phyloP scores from a whole-genome alignment of 2,329 filamentous ascomycete species.

The Aspergillus novofumigatus region DNA sequence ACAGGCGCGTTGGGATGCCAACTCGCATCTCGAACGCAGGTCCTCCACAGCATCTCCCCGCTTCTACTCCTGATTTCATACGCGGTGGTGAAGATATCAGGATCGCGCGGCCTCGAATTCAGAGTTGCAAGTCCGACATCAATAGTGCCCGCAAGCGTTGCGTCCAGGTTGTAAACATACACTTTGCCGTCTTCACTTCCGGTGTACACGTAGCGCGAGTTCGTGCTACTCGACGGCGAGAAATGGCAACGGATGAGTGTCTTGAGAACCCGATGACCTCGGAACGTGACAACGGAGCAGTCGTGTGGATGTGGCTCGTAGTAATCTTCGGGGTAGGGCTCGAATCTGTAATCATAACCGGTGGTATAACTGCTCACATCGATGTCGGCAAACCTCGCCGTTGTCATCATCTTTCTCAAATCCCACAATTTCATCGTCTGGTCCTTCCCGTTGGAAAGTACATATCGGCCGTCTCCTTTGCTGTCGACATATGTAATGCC shows the following conservation, averaged over 20 bases:
- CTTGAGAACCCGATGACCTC: slow-evolving; percentile 81
- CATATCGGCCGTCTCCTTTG: slow-evolving; percentile 84
- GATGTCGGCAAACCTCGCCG: slow-evolving; percentile 53
- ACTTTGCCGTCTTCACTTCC: slow-evolving; percentile 87
- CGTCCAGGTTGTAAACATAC: slow-evolving; percentile 90
- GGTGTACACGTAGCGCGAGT: slow-evolving; percentile 88
- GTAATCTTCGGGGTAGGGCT: slow-evolving; percentile 50
- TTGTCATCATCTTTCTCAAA: slow-evolving; percentile 79
- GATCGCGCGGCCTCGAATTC: slow-evolving; percentile 54
- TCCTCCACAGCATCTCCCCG: slow-evolving; percentile 62
- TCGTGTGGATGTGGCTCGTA: slow-evolving; percentile 71
- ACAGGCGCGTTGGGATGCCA: slow-evolving; percentile 86
- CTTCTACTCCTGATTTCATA: slow-evolving; percentile 51
- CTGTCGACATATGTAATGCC: slow-evolving; percentile 66
- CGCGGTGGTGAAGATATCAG: slow-evolving; percentile 51
- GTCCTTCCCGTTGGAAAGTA: slow-evolving; percentile 91
- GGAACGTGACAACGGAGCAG: slow-evolving; percentile 89
- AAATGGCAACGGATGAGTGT: slow-evolving; percentile 96
- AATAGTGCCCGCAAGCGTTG: slow-evolving; percentile 71
- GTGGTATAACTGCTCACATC: slow-evolving; percentile 52
- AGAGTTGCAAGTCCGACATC: slow-evolving; percentile 70
- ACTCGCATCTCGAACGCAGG: slow-evolving; percentile 79
- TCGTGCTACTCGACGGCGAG: slow-evolving; percentile 77
- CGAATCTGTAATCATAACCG: slow-evolving; percentile 61
- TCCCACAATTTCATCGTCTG: slow-evolving; percentile 99